Base-by-base conservation (phyloP, 495 filamentous ascomycete species). In the Barbatosphaeria neglecta region DNA sequence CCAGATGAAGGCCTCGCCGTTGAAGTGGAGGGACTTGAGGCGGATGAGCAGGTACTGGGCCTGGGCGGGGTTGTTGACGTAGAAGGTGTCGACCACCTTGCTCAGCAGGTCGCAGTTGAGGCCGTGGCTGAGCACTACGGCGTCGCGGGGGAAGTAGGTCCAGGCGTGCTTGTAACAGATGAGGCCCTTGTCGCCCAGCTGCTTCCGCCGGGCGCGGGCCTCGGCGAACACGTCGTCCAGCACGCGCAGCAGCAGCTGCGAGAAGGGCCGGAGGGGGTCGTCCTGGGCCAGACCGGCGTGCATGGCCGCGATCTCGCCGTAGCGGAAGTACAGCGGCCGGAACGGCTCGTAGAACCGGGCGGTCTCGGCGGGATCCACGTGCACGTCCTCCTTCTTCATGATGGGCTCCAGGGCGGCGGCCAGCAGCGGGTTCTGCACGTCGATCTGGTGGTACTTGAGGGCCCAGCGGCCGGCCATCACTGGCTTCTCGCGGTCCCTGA, bases 181-280 rank as follows among this genome's bases (percentile, higher is more conserved):
- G 17, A 66, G 59, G 6, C 50, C 48, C 25, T 47, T 55, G 9
- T 45, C 47, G 10, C 52, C 52, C 22, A 69, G 58, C 2, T 59
- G 43, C n/a, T 40, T 50, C 11, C 63, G 49, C 45, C 60, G 55
- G 19, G 46, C 37, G 23, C 52, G 50, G 31, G 61, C 55, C 19
- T 60, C 60, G 50, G 50, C 52, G 44, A 69, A 66, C 20, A 68
- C 33, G 15, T 67, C 62, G 18, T 62, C 56, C 39, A 68, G 52
- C 17, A 68, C 56, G 22, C 48, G 47, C 38, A 67, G 42, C 3
- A 69, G 46, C 1, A 65, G 53, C 11, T 52, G 50, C 22, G 67
- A 24, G 45, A 61, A 64, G 22, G 63, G 53, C 22, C 52, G 45
- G 9, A 62, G 44, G 0, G 58, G 42, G 11, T 53, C 42, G 23